Conservation (phyloP, 2,329 filamentous ascomycete species). For the Phaeosphaeria sp. region DNA sequence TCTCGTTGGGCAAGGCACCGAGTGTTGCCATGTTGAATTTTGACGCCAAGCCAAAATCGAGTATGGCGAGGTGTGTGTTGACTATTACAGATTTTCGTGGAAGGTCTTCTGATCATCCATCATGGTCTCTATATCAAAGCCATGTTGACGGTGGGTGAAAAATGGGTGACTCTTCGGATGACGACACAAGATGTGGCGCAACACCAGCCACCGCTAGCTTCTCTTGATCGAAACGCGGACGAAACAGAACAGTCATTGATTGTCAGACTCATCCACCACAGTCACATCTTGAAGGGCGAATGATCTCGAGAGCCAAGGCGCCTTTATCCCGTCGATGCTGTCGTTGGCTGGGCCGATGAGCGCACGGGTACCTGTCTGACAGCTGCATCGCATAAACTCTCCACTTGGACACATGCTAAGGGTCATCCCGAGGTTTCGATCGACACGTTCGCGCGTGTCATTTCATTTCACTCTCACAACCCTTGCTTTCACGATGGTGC, state of each 20-base stretch:
- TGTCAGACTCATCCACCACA: not conserved
- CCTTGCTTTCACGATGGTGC: not conserved
- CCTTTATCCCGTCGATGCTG: not conserved
- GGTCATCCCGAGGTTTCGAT: constrained; percentile 3
- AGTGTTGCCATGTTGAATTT: constrained; percentile 26
- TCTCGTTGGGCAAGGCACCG: constrained; percentile 39
- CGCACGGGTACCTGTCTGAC: not conserved
- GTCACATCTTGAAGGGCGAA: not conserved
- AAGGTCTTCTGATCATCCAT: not conserved
- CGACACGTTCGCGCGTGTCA: constrained; percentile 2
- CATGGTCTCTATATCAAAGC: constrained; percentile 4
- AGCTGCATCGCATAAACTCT: constrained; percentile 4
- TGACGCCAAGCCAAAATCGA: not conserved
- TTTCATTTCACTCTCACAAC: not conserved
- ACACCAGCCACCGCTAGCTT: constrained; percentile 8
- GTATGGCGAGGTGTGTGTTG: not conserved
- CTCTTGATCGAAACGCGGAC: not conserved
- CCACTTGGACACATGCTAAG: constrained; percentile 1
- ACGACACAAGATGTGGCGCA: constrained; percentile 22
- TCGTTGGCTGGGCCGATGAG: not conserved
- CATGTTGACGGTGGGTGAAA: constrained; percentile 10
- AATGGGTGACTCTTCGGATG: constrained; percentile 22
- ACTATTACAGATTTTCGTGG: not conserved
- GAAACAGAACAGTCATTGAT: not conserved
- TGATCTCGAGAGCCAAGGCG: not conserved